Conservation (phyloP, 2,329 filamentous ascomycete genomes). For the Hymenotorrendiella dingleyae region DNA sequence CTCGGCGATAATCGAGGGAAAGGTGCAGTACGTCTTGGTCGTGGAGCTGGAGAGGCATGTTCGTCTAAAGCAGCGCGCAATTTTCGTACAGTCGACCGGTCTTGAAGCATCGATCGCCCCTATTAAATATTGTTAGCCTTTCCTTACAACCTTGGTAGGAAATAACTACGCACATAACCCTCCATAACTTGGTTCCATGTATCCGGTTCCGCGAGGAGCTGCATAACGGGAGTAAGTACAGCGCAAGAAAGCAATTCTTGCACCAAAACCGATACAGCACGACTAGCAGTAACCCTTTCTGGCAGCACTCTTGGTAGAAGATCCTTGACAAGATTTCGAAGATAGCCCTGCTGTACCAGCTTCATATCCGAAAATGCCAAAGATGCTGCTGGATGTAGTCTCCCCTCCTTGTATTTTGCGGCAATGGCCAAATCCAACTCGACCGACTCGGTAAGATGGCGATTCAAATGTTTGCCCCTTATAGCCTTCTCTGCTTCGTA, state of each 20-base stretch:
- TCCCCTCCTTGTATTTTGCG: constrained; percentile 85
- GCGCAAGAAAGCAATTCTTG: constrained; percentile 90
- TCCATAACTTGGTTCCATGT: constrained; percentile 98
- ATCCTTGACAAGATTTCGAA: constrained; percentile 67
- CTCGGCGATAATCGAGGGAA: constrained; percentile 76
- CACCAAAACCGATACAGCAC: constrained; percentile 73
- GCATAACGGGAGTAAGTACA: constrained; percentile 77
- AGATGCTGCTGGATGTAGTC: constrained; percentile 79
- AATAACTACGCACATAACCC: constrained; percentile 53
- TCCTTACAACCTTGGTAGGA: too few relatives aligned
- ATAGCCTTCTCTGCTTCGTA: constrained; percentile 84
- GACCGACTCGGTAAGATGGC: constrained; percentile 89
- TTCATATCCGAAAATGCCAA: constrained; percentile 80
- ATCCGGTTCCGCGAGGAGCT: constrained; percentile 81
- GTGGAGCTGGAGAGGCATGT: constrained; percentile 78
- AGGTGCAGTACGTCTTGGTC: constrained; percentile 53
- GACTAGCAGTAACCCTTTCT: constrained; percentile 66
- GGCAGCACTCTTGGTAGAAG: constrained; percentile 73
- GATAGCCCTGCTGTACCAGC: constrained; percentile 78
- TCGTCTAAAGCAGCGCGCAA: constrained; percentile 88
- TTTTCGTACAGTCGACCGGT: constrained; percentile 89
- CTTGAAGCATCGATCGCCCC: constrained; percentile 81
- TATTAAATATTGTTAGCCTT: constrained; percentile 29
- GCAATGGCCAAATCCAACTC: constrained; percentile 94
- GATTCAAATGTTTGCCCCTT: constrained; percentile 79